A percentile compares a stretch with the other conserved stretches of the same genome.
These are phyloP conservation scores for Colletotrichum spaethianum DNA, from an alignment of 2,329 filamentous ascomycete species.

Conservation along the genomic window DNA sequence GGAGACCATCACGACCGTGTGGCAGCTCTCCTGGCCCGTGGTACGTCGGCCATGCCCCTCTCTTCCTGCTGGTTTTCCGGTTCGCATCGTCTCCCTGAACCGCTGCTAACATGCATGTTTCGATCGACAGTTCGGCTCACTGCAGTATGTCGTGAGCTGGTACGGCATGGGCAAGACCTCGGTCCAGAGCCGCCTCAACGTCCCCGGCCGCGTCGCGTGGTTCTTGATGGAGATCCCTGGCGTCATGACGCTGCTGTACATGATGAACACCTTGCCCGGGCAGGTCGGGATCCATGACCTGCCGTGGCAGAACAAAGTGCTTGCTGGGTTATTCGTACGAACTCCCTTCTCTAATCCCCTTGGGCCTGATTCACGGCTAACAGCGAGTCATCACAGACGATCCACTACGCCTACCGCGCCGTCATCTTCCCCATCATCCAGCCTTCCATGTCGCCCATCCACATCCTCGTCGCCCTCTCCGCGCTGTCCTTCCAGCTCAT, in stretches of 20 bases:
- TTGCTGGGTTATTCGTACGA: slow-evolving; percentile 76
- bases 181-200: slow-evolving; percentile 79
- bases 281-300: slow-evolving; percentile 71
- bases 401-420: slow-evolving; percentile 94
- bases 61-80: not conserved
- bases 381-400: slow-evolving; percentile 61
- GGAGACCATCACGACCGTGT: slow-evolving; percentile 65
- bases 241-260: slow-evolving; percentile 83
- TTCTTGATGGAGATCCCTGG: slow-evolving; percentile 88
- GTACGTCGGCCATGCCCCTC: slow-evolving; percentile 54
- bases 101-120: not conserved
- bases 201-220: slow-evolving; percentile 93
- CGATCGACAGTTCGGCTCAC: slow-evolving; percentile 71
- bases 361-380: not conserved
- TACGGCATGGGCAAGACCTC: slow-evolving; percentile 97
- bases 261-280: slow-evolving; percentile 77
- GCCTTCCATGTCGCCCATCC: slow-evolving; percentile 93
- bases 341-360: not conserved
- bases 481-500: slow-evolving; percentile 82
- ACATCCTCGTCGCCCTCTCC: slow-evolving; percentile 74
- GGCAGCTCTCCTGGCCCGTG: slow-evolving; percentile 67
- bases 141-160: slow-evolving; percentile 84
- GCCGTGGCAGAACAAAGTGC: slow-evolving; percentile 84
- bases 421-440: slow-evolving; percentile 86
- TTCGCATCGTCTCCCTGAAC: not conserved